These are phyloP conservation scores for Candida endomychidarum DNA, from an alignment of 805 yeast genomes.

Conservation along the genomic window DNA sequence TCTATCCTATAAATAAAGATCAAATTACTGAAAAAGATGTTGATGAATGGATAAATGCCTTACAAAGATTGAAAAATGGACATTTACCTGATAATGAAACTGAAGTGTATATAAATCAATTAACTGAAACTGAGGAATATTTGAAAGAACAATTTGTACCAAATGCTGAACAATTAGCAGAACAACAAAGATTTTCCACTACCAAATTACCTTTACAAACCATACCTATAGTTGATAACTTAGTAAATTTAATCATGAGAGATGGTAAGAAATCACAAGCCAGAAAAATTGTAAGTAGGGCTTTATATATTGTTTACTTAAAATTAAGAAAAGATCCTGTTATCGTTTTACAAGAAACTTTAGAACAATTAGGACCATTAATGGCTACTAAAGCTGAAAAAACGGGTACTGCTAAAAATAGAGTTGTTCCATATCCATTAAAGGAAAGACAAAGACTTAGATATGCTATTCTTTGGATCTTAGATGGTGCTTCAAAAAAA, in stretches of 20 bases:
- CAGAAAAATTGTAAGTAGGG: conserved; percentile 66
- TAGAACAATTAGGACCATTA: conserved; percentile 83
- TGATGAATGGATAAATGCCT: conserved; percentile 49
- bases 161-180: conserved; percentile 59
- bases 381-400: conserved; percentile 73
- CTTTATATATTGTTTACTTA: conserved; percentile 75
- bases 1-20: conserved; percentile 39
- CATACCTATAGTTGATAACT: conserved; percentile 73
- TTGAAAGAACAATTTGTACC: conserved; percentile 51
- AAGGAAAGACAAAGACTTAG: conserved; percentile 80
- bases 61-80: conserved; percentile 37
- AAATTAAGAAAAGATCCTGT: conserved; percentile 80
- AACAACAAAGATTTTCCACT: conserved; percentile 49
- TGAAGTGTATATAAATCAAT: conserved; percentile 40
- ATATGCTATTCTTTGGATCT: conserved; percentile 86
- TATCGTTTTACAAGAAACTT: conserved; percentile 63
- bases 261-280: conserved; percentile 87
- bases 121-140: conserved; percentile 37
- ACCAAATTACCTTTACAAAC: conserved; percentile 58
- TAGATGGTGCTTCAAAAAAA: conserved; percentile 80
- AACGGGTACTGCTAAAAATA: conserved; percentile 84
- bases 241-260: conserved; percentile 87
- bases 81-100: conserved; percentile 31
- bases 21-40: conserved; percentile 38
- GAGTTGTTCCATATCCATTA: conserved; percentile 79